phyloP scores from a whole-genome alignment of 306 rosid genomes.

The Lathyrus aphaca region DNA sequence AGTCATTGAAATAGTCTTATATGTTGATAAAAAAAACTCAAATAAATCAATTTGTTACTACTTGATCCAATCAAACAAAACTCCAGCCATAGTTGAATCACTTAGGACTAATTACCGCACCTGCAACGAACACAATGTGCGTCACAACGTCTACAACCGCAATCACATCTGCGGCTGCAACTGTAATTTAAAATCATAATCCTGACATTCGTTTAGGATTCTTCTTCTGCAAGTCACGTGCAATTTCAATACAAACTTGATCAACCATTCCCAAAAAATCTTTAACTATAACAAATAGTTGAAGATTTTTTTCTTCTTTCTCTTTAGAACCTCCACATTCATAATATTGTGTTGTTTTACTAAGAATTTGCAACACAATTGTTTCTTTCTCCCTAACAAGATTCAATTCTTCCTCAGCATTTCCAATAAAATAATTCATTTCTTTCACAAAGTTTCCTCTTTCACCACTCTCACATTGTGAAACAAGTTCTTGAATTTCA shows the following conservation, averaged over 20 bases:
- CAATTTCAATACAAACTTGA: conserved; percentile 75
- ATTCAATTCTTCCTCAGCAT: conserved; percentile 62
- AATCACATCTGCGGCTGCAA: no score
- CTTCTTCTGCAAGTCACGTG: conserved; percentile 67
- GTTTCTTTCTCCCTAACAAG: conserved; percentile 53
- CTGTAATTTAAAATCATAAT: no score
- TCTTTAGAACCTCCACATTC: conserved; percentile 73
- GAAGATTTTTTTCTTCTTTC: conserved; percentile 51
- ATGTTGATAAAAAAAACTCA: background rate
- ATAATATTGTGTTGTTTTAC: conserved; percentile 65
- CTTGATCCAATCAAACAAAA: conserved; percentile 6
- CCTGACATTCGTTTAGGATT: conserved; percentile 36
- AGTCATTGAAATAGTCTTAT: background rate
- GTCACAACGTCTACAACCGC: no score
- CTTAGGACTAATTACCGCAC: no score
- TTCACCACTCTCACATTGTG: conserved; percentile 48
- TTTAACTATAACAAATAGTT: conserved; percentile 71
- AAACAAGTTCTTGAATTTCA: conserved; percentile 49
- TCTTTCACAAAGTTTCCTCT: conserved; percentile 68
- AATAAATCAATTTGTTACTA: background rate
- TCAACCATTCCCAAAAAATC: conserved; percentile 92
- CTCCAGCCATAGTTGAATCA: background rate
- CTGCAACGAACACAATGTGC: no score
- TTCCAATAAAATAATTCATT: conserved; percentile 67
- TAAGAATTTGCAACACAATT: conserved; percentile 64